Conservation (phyloP, 2,329 filamentous ascomycete species). For the Epichloe glyceriae region DNA sequence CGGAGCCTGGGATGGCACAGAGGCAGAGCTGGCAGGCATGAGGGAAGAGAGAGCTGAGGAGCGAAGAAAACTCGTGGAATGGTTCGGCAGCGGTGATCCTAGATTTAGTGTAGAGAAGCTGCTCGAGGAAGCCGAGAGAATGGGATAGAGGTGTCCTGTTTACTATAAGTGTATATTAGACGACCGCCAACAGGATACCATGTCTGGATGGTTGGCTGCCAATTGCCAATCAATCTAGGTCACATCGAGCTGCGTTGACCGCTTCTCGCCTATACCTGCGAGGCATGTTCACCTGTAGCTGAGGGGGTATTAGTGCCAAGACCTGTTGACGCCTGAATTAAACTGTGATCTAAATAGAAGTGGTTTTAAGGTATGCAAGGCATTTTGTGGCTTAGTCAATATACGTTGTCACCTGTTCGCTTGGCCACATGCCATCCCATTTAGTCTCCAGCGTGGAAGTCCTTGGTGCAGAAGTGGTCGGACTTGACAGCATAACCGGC, state of each 20-base stretch:
- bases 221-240: not conserved
- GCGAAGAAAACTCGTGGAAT: slow-evolving; percentile 60
- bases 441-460: accelerated
- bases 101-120: slow-evolving; percentile 74
- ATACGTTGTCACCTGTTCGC: too few relatives aligned
- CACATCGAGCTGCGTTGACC: not conserved
- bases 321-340: too few relatives aligned
- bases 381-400: too few relatives aligned
- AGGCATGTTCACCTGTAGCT: too few relatives aligned
- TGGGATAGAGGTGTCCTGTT: slow-evolving; percentile 31
- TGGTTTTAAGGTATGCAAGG: too few relatives aligned
- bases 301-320: too few relatives aligned
- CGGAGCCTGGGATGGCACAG: slow-evolving; percentile 44
- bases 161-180: not conserved
- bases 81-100: slow-evolving; percentile 68
- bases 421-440: too few relatives aligned
- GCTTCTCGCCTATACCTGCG: too few relatives aligned
- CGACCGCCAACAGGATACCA: not conserved
- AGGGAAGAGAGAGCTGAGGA: slow-evolving; percentile 45
- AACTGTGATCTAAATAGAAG: too few relatives aligned
- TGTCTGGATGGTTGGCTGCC: too few relatives aligned
- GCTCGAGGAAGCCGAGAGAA: slow-evolving; percentile 77
- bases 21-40: slow-evolving; percentile 20
- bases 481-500: too few relatives aligned
- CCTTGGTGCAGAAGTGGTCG: too few relatives aligned